Evolutionary conservation across 306 rosid genomes (phyloP), one percentile per base, ranked within the genome.

Genomic region (Vachellia collinsii): DNA sequence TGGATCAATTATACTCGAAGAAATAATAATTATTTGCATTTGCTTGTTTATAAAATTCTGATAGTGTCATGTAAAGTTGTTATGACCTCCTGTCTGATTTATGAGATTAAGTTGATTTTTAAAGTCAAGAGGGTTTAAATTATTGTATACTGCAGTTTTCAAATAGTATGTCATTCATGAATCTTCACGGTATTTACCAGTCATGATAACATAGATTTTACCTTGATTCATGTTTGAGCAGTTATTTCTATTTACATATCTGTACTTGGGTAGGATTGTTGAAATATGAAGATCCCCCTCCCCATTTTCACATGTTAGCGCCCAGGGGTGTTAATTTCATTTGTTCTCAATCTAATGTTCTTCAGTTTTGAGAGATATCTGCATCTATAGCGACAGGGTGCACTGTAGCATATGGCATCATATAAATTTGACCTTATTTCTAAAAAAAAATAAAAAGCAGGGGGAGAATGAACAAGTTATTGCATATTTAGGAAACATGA

Each of bases 171-270:
- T 34, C 17, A 78, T 66, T 29, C 64, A 62, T 59, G 70, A 80
- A 44, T 65, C 62, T 76, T 42, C 48, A 39, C 59, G 72, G 63
- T 62, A 47, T 79, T 65, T 38, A 34, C 71, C 72, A 79, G 58
- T 66, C 20, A 23, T 61, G 66, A 63, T 20, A 48, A 39, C 58
- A 3, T 71, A 54, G 44, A 76, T 46, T 79, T 82, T 54, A 38
- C 48, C 36, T 9, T 76, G 70, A 58, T 82, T 78, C 59, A 64
- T 56, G 5, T 11, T 25, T 71, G 42, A 70, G 76, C 65, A 46
- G 71, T 75, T 86, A 79, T 85, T 76, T 79, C 13, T 54, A n/a
- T 76, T 80, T 70, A 47, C 23, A 48, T 71, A 76, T 59, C 41
- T 82, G 53, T 71, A 50, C 75, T 66, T 5, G 67, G 59, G 68